Evolutionary conservation across 495 filamentous ascomycete genomes (phyloP).

Genomic region (Penicillium pancosmium): DNA sequence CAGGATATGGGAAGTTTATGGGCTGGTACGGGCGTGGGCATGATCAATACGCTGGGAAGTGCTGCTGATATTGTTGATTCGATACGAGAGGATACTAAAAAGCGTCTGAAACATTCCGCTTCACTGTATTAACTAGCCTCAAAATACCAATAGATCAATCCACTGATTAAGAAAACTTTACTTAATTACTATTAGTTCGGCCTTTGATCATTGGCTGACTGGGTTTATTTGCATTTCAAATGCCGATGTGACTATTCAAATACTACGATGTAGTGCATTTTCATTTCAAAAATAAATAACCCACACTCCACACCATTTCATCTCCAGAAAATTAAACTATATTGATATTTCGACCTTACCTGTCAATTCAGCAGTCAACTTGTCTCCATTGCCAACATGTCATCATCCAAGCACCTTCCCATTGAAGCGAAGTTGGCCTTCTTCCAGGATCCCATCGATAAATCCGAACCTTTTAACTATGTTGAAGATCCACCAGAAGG

Average conservation of each 20-base stretch:
- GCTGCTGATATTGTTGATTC: constrained; percentile 36
- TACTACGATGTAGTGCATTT: too few species aligned
- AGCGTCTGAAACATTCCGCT: not conserved
- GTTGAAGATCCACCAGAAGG: not conserved
- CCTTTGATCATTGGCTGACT: too few species aligned
- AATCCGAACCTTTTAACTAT: not conserved
- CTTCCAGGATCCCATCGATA: not conserved
- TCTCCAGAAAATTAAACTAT: too few species aligned
- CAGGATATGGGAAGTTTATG: constrained; percentile 63
- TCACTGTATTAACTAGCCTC: not conserved
- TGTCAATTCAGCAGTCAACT: not conserved
- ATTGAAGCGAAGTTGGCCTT: not conserved
- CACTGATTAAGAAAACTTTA: not conserved
- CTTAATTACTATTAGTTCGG: too few species aligned
- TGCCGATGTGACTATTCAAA: too few species aligned
- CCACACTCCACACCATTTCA: too few species aligned
- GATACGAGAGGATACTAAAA: constrained; percentile 12
- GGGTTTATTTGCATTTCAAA: too few species aligned
- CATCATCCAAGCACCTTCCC: not conserved
- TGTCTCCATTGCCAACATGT: not conserved
- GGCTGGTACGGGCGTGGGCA: constrained; percentile 51
- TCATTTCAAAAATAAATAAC: too few species aligned
- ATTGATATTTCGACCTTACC: too few species aligned
- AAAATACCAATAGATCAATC: not conserved
- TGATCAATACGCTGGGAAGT: constrained; percentile 31